These are phyloP conservation scores for Ricinus communis DNA, from an alignment of 345 rosid genomes.

Conservation along the genomic window DNA sequence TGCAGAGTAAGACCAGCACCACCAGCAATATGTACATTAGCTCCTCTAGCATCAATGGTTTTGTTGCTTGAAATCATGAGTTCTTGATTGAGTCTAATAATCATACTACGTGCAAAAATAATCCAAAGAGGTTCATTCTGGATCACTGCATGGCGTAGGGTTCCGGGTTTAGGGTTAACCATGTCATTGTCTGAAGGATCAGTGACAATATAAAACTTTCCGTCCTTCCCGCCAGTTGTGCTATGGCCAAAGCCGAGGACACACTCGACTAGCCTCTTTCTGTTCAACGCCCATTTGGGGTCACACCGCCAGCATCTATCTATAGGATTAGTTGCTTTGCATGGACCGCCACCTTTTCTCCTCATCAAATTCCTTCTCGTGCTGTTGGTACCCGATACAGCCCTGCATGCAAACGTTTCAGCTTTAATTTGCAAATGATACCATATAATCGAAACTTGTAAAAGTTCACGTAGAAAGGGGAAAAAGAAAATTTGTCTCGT, in stretches of 20 bases:
- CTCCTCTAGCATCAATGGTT: slow-evolving; percentile 84
- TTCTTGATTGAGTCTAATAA: slow-evolving; percentile 60
- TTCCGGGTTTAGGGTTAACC: slow-evolving; percentile 64
- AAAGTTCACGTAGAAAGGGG: too few species aligned
- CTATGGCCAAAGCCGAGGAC: slow-evolving; percentile 65
- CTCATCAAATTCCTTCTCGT: slow-evolving; percentile 47
- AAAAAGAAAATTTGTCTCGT: too few species aligned
- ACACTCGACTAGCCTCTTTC: slow-evolving; percentile 55
- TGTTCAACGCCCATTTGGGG: slow-evolving; percentile 52
- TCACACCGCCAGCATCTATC: slow-evolving; percentile 88
- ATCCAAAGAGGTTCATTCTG: slow-evolving; percentile 75
- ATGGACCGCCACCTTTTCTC: slow-evolving; percentile 38
- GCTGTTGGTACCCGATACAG: slow-evolving; percentile 29
- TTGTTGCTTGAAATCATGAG: slow-evolving; percentile 59
- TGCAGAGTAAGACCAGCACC: slow-evolving; percentile 74
- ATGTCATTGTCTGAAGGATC: slow-evolving; percentile 57
- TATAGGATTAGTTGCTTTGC: slow-evolving; percentile 76
- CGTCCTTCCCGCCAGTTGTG: slow-evolving; percentile 62
- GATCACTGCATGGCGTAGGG: slow-evolving; percentile 71
- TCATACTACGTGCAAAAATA: slow-evolving; percentile 57
- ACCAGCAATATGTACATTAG: slow-evolving; percentile 48
- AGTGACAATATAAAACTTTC: slow-evolving; percentile 57
- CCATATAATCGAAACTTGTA: too few species aligned
- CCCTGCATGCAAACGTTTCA: slow-evolving; percentile 22
- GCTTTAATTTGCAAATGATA: too few species aligned